Conservation (phyloP, 495 filamentous ascomycete genomes). For the Aspergillus leporis region DNA sequence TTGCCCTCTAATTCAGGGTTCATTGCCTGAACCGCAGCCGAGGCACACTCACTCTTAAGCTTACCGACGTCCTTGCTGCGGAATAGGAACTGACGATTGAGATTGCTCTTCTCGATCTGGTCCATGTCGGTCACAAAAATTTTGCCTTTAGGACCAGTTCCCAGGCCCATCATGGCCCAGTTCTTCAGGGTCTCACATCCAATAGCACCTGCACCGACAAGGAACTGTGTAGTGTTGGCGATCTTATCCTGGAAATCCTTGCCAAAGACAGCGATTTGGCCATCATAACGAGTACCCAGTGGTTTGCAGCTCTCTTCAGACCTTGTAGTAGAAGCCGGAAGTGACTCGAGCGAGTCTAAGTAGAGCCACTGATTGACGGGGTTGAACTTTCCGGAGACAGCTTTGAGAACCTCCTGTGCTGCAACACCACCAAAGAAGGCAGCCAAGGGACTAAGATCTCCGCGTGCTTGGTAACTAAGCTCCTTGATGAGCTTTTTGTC, state of each 20-base stretch:
- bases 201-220: conserved; percentile 96
- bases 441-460: conserved; percentile 87
- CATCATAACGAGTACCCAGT: conserved; percentile 82
- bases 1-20: conserved; percentile 88
- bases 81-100: conserved; percentile 98
- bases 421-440: conserved; percentile 94
- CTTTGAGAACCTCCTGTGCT: conserved; percentile 95
- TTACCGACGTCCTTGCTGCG: conserved; percentile 90
- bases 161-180: conserved; percentile 98
- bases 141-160: conserved; percentile 81
- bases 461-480: conserved; percentile 92
- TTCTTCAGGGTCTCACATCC: conserved; percentile 99
- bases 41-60: conserved; percentile 95
- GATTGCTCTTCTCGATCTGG: conserved; percentile 97
- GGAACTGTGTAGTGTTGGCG: conserved; percentile 82
- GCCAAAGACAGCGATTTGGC: conserved; percentile 95
- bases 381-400: conserved; percentile 95
- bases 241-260: conserved; percentile 93
- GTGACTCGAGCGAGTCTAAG: conserved; percentile 94
- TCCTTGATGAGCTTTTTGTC: conserved; percentile 93
- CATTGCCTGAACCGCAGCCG: conserved; percentile 86
- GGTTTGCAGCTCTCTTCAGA: conserved; percentile 89
- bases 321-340: conserved; percentile 70
- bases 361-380: conserved; percentile 94
- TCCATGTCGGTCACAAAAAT: conserved; percentile 97